Conservation (phyloP, 176 grass and related monocot species). For the Cocos nucifera region DNA sequence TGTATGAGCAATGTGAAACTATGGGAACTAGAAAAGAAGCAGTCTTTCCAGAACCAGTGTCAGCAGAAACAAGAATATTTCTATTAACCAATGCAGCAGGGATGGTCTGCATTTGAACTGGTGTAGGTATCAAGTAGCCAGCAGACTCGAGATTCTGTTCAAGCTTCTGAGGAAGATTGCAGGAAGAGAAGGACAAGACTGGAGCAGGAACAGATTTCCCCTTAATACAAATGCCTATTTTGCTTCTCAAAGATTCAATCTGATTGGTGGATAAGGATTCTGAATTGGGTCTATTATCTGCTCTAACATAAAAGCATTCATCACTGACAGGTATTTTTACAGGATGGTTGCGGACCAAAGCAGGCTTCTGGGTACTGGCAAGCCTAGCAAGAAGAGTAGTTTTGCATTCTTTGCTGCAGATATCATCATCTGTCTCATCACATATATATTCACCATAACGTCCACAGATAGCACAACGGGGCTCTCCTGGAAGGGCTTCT, state of each 20-base stretch:
- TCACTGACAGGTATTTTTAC: slow-evolving; percentile 51
- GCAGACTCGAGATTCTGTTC: slow-evolving; percentile 74
- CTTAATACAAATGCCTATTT: slow-evolving; percentile 66
- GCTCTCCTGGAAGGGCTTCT: slow-evolving; percentile 73
- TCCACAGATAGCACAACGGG: slow-evolving; percentile 57
- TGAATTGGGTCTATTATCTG: slow-evolving; percentile 25
- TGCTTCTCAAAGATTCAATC: slow-evolving; percentile 56
- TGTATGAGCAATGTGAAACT: slow-evolving; percentile 46
- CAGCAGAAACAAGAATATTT: slow-evolving; percentile 82
- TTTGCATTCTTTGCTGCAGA: slow-evolving; percentile 85
- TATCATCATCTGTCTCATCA: slow-evolving; percentile 68
- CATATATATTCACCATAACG: slow-evolving; percentile 90
- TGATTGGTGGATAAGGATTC: slow-evolving; percentile 32
- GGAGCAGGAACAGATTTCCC: slow-evolving; percentile 53
- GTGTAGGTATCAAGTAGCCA: slow-evolving; percentile 73
- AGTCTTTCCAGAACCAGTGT: slow-evolving; percentile 84
- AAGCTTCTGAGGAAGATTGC: slow-evolving; percentile 60
- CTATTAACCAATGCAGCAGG: slow-evolving; percentile 61
- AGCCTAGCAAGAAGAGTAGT: slow-evolving; percentile 48
- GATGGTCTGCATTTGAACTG: slow-evolving; percentile 92
- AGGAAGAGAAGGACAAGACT: slow-evolving; percentile 69
- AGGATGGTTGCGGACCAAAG: slow-evolving; percentile 22
- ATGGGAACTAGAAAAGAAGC: slow-evolving; percentile 80
- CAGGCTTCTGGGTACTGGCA: slow-evolving; percentile 24
- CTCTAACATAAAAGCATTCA: slow-evolving; percentile 65